Conservation (phyloP, 768 basidiomycete species). For the Tulasnella sp. region DNA sequence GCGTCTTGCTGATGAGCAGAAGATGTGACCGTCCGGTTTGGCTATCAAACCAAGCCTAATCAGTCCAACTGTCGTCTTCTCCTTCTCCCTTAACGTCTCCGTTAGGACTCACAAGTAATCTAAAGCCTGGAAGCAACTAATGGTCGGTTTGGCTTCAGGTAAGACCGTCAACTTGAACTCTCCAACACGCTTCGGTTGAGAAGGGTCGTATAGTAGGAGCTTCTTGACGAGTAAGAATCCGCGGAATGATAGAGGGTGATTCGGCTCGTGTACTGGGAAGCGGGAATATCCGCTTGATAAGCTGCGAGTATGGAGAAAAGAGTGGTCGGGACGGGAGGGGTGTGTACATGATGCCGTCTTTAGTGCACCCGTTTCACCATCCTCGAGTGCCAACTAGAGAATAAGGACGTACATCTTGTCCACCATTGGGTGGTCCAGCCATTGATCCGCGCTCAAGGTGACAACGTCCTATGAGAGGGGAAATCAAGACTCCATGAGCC, state of each 20-base stretch:
- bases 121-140: slow-evolving; percentile 74
- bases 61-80: slow-evolving; percentile 58
- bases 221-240: slow-evolving; percentile 79
- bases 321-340: not conserved
- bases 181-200: slow-evolving; percentile 64
- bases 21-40: slow-evolving; percentile 95
- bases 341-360: slow-evolving; percentile 32
- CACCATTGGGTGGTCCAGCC: slow-evolving; percentile 70
- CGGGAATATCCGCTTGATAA: slow-evolving; percentile 71
- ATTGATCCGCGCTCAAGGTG: slow-evolving; percentile 64
- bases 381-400: slow-evolving; percentile 38
- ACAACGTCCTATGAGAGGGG: slow-evolving; percentile 57
- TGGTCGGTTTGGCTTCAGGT: slow-evolving; percentile 80
- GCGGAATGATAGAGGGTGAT: slow-evolving; percentile 59
- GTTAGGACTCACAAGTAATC: slow-evolving; percentile 16
- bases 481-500: not conserved
- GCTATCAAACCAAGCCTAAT: slow-evolving; percentile 28
- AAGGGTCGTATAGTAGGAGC: slow-evolving; percentile 85
- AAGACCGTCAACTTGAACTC: slow-evolving; percentile 71
- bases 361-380: not conserved
- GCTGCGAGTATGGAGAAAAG: slow-evolving; percentile 26
- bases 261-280: slow-evolving; percentile 77
- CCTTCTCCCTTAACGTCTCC: not conserved
- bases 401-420: slow-evolving; percentile 53
- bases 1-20: slow-evolving; percentile 73